Percentiles rank a stretch among this genome's conserved stretches.
These are phyloP conservation scores for Yamadazyma membranifaciens DNA, from an alignment of 1,139 yeast genomes.

Conservation along the genomic window DNA sequence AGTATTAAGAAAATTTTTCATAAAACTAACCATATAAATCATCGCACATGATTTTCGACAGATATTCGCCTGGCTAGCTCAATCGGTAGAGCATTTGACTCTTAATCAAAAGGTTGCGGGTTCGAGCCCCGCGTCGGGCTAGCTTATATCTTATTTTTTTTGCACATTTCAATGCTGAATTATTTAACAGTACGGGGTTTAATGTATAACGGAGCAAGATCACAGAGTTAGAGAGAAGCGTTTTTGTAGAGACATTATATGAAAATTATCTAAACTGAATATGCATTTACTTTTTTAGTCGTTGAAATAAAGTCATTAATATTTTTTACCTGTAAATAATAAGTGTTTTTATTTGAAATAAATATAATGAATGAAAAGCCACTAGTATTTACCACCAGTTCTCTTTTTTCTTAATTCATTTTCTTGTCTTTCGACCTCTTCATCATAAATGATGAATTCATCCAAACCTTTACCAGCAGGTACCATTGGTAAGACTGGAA, in stretches of 20 bases:
- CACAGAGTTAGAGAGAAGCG: not conserved
- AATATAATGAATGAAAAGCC: too few relatives aligned
- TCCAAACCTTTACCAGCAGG: conserved; percentile 95
- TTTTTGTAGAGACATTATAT: not conserved
- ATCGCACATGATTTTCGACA: not conserved
- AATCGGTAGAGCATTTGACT: conserved; percentile 32
- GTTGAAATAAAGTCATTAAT: not conserved
- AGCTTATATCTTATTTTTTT: conserved; percentile 14
- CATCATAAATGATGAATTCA: conserved; percentile 85
- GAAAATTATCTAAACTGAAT: not conserved
- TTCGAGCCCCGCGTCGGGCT: conserved; percentile 55
- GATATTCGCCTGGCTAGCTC: conserved; percentile 26
- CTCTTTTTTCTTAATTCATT: conserved; percentile 60
- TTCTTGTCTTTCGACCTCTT: conserved; percentile 74
- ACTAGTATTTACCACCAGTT: conserved; percentile 53
- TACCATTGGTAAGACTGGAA: conserved; percentile 97
- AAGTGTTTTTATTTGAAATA: not conserved
- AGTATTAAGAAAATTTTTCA: not conserved
- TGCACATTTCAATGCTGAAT: not conserved
- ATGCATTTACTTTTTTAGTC: not conserved
- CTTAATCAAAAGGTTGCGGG: conserved; percentile 49
- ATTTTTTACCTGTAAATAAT: not conserved
- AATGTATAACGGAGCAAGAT: too few relatives aligned
- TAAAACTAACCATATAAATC: not conserved
- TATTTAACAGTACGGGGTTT: too few relatives aligned